Evolutionary conservation across 2,329 filamentous ascomycete genomes (phyloP), one percentile per base, ranked within the genome.

Genomic region (Curvularia lunata): DNA sequence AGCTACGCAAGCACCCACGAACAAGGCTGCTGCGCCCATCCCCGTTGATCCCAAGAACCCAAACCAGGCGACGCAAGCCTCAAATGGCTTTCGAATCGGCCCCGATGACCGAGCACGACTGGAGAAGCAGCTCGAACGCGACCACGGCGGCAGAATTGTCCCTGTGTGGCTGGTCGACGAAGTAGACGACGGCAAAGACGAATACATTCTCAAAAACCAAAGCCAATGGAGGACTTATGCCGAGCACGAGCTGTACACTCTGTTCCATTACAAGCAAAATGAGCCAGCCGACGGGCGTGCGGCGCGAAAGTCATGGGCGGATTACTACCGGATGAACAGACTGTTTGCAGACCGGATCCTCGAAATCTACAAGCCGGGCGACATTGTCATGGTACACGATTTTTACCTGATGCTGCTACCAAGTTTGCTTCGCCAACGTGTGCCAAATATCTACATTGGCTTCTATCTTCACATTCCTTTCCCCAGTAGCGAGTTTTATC

Each of bases 191-290:
- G 83, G 86, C 0, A 84, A 90, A 34, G 90, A 91, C 34, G 80
- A 81, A 38, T 85, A 93, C 50, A 81, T 85, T 37, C 82, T 98
- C 63, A 91, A 89, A 67, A 91, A 97, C 68, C 93, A 97, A 79
- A 83, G 84, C 30, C 84, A 92, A 63, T 98, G 95, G 94, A 86
- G 92, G 63, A 86, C 90, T 40, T 98, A 95, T 77, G 92, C 93
- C 16, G 92, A 97, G 79, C 88, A 93, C 72, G 91, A 97, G 69
- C 83, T 98, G 27, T 97, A 96, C 79, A 92, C 91, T 1, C 84
- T 97, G 9, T 92, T 97, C 75, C 94, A 98, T 78, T 98, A 98
- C 83, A 96, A 96, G 79, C 91, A 95, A 72, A 91, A 96, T 72
- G 91, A 93, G 75, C 92, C 94, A 1, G 91, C 88, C 12, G 91